Evolutionary conservation across 148 eudicot species (phyloP).

Genomic region (Linanthus parryae): DNA sequence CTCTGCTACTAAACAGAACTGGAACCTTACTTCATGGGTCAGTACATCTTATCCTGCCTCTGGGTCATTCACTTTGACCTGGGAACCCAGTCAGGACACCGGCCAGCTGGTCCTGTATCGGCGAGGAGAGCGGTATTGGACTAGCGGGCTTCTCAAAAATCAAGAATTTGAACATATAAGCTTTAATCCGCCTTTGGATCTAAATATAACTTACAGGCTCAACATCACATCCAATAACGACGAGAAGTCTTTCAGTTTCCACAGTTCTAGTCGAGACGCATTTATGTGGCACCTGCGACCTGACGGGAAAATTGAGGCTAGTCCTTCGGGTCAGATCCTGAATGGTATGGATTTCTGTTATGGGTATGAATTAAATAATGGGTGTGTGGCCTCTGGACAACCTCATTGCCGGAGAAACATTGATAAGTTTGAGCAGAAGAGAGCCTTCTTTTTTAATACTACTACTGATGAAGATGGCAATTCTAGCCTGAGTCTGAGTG

Average conservation of each 20-base stretch:
- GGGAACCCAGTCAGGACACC: conserved; percentile 15
- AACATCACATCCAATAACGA: conserved; percentile 3
- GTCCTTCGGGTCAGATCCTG: background rate
- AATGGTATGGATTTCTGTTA: conserved; percentile 6
- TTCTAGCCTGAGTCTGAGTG: conserved; percentile 9
- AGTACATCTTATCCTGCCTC: conserved; percentile 12
- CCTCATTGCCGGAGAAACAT: conserved; percentile 16
- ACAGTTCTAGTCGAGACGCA: background rate
- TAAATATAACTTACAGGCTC: conserved; percentile 13
- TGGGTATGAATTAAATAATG: conserved; percentile 15
- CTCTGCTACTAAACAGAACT: background rate
- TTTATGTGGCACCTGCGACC: conserved; percentile 1
- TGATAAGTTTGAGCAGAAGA: conserved; percentile 8
- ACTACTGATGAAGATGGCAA: background rate
- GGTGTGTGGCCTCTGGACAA: conserved; percentile 8
- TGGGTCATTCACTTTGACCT: conserved; percentile 25
- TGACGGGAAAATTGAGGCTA: background rate
- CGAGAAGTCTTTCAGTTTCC: conserved; percentile 15
- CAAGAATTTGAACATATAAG: background rate
- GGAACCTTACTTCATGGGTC: conserved; percentile 10
- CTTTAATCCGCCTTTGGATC: background rate
- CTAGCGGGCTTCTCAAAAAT: conserved; percentile 20
- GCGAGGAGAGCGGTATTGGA: conserved; percentile 28
- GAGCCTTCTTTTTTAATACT: background rate
- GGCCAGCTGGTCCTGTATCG: conserved; percentile 13